A percentile compares a stretch with the other conserved stretches of the same genome.
Conservation (phyloP, 164 flowering plant genomes). For the Stephania cephalantha region DNA sequence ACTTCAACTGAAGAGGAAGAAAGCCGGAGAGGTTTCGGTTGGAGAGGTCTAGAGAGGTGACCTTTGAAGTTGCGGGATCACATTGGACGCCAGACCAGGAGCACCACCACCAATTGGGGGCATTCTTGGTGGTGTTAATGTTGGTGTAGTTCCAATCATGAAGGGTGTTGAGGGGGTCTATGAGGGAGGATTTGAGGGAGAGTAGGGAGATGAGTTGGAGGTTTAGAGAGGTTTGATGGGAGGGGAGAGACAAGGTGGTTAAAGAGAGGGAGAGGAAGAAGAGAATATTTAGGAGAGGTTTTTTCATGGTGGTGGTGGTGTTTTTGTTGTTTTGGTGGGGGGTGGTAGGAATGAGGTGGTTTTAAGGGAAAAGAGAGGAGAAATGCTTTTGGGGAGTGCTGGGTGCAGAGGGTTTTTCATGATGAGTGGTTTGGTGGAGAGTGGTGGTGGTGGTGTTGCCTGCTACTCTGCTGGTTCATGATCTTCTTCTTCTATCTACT, state of each 20-base stretch:
- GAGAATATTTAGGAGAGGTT: slow-evolving; percentile 14
- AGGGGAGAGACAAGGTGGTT: slow-evolving; percentile 6
- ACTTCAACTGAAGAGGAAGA: slow-evolving; percentile 40
- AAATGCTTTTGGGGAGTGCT: slow-evolving; percentile 66
- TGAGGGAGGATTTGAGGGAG: slow-evolving; percentile 59
- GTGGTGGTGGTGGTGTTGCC: too few relatives aligned
- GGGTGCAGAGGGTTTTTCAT: slow-evolving; percentile 59
- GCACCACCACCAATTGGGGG: slow-evolving; percentile 53
- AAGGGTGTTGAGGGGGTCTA: slow-evolving; percentile 52
- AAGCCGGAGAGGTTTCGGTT: slow-evolving; percentile 65
- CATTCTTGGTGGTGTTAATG: slow-evolving; percentile 12
- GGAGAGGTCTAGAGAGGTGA: slow-evolving; percentile 67
- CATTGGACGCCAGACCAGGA: slow-evolving; percentile 84
- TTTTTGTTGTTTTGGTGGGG: background rate
- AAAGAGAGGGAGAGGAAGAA: slow-evolving; percentile 4
- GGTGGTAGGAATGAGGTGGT: slow-evolving; percentile 32
- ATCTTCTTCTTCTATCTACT: background rate
- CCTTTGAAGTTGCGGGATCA: slow-evolving; percentile 28
- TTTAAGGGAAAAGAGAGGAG: slow-evolving; percentile 47
- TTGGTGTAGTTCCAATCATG: slow-evolving; percentile 47
- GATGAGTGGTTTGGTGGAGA: slow-evolving; percentile 49
- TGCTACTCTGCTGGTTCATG: background rate
- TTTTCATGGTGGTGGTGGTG: slow-evolving; percentile 37
- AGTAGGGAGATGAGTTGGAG: slow-evolving; percentile 55
- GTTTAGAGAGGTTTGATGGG: slow-evolving; percentile 18